Conservation (phyloP, 2,329 filamentous ascomycete species). For the Ophiobolus disseminans region DNA sequence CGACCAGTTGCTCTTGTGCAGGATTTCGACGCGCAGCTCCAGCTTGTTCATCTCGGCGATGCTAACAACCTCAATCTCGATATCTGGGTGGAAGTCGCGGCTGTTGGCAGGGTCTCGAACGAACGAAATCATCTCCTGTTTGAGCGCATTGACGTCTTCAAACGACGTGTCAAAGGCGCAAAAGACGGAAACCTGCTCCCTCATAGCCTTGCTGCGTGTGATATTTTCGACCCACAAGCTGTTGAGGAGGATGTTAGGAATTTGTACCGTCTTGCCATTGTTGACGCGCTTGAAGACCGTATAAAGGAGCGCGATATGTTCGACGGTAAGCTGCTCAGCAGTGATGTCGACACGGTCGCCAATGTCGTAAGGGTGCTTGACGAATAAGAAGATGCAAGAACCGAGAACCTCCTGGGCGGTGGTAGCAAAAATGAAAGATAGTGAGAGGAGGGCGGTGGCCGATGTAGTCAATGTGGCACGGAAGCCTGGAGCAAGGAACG, state of each 20-base stretch:
- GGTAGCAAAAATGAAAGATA: slow-evolving; percentile 95
- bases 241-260: slow-evolving; percentile 92
- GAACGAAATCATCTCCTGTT: slow-evolving; percentile 83
- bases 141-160: slow-evolving; percentile 86
- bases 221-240: slow-evolving; percentile 95
- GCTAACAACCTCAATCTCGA: slow-evolving; percentile 77
- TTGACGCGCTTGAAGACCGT: slow-evolving; percentile 87
- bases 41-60: slow-evolving; percentile 90
- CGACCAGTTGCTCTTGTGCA: slow-evolving; percentile 74
- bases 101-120: slow-evolving; percentile 83
- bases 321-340: slow-evolving; percentile 75
- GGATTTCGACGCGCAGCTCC: slow-evolving; percentile 80
- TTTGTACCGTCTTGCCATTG: slow-evolving; percentile 79
- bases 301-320: slow-evolving; percentile 93
- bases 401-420: slow-evolving; percentile 96
- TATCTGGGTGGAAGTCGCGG: slow-evolving; percentile 87
- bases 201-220: slow-evolving; percentile 89
- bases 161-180: slow-evolving; percentile 87
- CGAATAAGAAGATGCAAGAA: slow-evolving; percentile 97
- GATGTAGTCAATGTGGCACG: slow-evolving; percentile 86
- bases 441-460: slow-evolving; percentile 87
- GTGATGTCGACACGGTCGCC: slow-evolving; percentile 90
- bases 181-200: slow-evolving; percentile 79
- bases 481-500: slow-evolving; percentile 87
- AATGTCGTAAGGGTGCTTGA: slow-evolving; percentile 97